phyloP scores from a whole-genome alignment of 192 early-diverging fungal genomes.

The Backusella sp. region DNA sequence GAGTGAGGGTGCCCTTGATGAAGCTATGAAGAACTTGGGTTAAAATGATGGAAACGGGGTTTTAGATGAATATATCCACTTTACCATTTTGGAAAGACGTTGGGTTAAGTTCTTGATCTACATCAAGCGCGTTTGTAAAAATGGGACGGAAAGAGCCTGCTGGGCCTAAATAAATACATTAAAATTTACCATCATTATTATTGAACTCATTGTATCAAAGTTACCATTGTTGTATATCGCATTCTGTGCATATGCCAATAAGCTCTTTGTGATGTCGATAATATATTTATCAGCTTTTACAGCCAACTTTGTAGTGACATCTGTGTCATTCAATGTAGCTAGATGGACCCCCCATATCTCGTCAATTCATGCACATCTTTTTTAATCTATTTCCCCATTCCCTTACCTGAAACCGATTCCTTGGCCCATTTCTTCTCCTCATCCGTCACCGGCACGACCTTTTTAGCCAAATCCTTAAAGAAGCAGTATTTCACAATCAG shows the following conservation, averaged over 20 bases:
- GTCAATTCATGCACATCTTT: background rate
- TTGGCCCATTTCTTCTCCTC: constrained; percentile 11
- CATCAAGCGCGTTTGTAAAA: background rate
- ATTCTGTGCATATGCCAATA: constrained; percentile 10
- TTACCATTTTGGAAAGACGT: background rate
- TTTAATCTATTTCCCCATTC: background rate
- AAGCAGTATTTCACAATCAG: constrained; percentile 5
- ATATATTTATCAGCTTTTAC: constrained; percentile 6
- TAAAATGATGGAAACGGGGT: too few relatives aligned
- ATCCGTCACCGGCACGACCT: background rate
- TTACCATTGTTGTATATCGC: constrained; percentile 2
- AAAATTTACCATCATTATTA: background rate
- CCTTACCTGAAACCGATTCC: constrained; percentile 8
- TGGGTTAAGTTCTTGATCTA: background rate
- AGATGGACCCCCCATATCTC: background rate
- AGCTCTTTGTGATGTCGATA: constrained; percentile 1
- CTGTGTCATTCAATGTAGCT: background rate
- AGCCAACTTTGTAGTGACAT: background rate
- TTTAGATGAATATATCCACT: background rate
- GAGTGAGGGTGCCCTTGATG: constrained; percentile 2
- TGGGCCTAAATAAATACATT: background rate
- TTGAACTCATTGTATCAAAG: background rate
- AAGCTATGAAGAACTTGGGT: background rate
- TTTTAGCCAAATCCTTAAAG: background rate
- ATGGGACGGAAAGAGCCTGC: constrained; percentile 1